Evolutionary conservation across 257 asterid genomes (phyloP), one percentile per base, ranked within the genome.

Genomic region (Coffea canephora): DNA sequence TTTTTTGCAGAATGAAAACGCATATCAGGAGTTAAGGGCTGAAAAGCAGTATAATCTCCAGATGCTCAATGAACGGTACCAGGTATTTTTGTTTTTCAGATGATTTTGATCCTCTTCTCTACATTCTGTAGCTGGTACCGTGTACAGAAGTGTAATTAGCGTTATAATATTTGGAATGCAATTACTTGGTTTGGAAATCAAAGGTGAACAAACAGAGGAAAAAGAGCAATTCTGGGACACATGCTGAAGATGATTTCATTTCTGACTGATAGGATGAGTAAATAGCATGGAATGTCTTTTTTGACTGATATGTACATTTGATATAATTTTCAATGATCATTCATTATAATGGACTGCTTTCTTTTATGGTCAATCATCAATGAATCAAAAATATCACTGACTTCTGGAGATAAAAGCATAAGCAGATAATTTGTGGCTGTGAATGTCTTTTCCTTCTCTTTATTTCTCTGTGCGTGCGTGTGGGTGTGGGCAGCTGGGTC

Each of bases 41-140:
- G 99, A 96, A 82, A 96, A 94, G 78, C 99, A 96, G 88, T 83
- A 92, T 88, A 91, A 92, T 85, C 95, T 96, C 81, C 98, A 92
- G 87, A 87, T 95, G 95, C 97, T 96, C 68, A 88, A 78, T 31
- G 99, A 96, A 46, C 96, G 96, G 0, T 94, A 92, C 85, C 97
- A 96, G 99, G 99, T 96, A n/a, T 0, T 39, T n/a, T 79, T 61
- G 75, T 75, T 2, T 41, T 64, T 34, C 67, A 13, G 36, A 50
- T 73, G 18, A 16, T 9, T 14, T 46, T 79, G 12, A 25, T 23
- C 23, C 27, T 11, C 23, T 78, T 54, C 36, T 27, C 0, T 19
- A 6, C 45, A 57, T 70, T 34, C 34, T 59, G 66, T 59, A 59
- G 13, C 66, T 59, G 11, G 31, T 59, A 59, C 8, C 21, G 1